Conservation (phyloP, 352 stramenopile genomes). For the Peronosclerospora sorghi region DNA sequence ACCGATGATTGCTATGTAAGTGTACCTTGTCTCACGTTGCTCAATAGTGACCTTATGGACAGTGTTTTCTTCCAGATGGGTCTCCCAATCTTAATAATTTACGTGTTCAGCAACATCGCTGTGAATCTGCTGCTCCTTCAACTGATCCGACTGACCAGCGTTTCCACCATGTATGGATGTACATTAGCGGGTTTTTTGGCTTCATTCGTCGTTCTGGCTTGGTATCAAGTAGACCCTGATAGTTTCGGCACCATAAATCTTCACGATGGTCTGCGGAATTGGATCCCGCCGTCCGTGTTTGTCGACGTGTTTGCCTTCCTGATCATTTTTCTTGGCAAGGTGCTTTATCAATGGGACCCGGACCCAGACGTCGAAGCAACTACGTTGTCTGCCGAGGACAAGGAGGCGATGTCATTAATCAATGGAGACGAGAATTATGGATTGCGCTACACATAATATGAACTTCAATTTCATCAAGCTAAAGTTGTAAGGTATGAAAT, state of each 20-base stretch:
- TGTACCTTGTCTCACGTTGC: background rate
- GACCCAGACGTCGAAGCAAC: constrained; percentile 69
- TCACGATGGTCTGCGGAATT: constrained; percentile 46
- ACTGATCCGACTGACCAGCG: constrained; percentile 63
- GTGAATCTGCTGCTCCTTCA: constrained; percentile 67
- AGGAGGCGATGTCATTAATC: constrained; percentile 74
- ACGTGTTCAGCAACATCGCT: constrained; percentile 66
- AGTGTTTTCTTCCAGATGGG: constrained; percentile 30
- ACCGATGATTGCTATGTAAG: constrained; percentile 70
- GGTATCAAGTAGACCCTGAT: too few species aligned
- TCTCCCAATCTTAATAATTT: too few species aligned
- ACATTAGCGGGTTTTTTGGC: constrained; percentile 58
- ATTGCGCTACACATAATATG: too few species aligned
- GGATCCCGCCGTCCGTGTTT: constrained; percentile 61
- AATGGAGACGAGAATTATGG: too few species aligned
- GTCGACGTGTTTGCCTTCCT: too few species aligned
- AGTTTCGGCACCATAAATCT: constrained; percentile 50
- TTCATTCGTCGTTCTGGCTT: constrained; percentile 61
- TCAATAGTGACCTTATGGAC: background rate
- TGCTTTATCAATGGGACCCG: too few species aligned
- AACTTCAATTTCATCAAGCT: too few species aligned
- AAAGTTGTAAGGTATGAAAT: too few species aligned
- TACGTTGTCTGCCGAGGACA: constrained; percentile 74
- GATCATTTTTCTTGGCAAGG: too few species aligned
- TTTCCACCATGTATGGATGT: constrained; percentile 69